A percentile compares a stretch with the other conserved stretches of the same genome.
phyloP scores from a whole-genome alignment of 148 eudicot genomes.

The Chenopodium berlandieri region DNA sequence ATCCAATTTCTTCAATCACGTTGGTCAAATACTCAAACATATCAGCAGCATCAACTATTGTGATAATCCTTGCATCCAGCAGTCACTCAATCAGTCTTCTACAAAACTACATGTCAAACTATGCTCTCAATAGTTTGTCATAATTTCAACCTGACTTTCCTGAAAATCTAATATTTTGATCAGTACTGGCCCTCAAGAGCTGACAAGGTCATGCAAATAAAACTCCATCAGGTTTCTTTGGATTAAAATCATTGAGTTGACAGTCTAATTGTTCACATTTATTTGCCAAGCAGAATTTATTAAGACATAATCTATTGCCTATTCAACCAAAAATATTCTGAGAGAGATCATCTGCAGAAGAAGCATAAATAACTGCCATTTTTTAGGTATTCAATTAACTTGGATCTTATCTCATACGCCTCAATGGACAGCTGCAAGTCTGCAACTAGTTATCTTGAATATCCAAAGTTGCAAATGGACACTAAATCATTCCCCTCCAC shows the following conservation, averaged over 20 bases:
- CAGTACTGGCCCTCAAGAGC: too few species aligned
- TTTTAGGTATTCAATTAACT: too few species aligned
- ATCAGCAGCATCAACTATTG: too few species aligned
- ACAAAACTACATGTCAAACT: too few species aligned
- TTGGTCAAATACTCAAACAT: not conserved
- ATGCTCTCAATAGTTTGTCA: not conserved
- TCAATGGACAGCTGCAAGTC: not conserved
- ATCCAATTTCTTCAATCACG: not conserved
- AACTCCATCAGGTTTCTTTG: not conserved
- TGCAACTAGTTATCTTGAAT: not conserved
- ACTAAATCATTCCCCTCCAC: not conserved
- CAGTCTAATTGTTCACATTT: too few species aligned
- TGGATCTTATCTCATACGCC: not conserved
- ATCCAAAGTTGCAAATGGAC: not conserved
- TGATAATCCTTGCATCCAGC: not conserved
- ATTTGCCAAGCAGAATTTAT: not conserved
- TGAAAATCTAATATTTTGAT: too few species aligned
- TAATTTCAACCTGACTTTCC: too few species aligned
- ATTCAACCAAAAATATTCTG: not conserved
- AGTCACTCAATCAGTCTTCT: not conserved
- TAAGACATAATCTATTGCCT: not conserved
- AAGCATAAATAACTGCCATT: too few species aligned
- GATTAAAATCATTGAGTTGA: not conserved
- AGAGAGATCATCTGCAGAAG: not conserved
- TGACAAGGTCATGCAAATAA: too few species aligned